Evolutionary conservation across 2,329 filamentous ascomycete species (phyloP).

Genomic region (Arthrobotrys musiformis): DNA sequence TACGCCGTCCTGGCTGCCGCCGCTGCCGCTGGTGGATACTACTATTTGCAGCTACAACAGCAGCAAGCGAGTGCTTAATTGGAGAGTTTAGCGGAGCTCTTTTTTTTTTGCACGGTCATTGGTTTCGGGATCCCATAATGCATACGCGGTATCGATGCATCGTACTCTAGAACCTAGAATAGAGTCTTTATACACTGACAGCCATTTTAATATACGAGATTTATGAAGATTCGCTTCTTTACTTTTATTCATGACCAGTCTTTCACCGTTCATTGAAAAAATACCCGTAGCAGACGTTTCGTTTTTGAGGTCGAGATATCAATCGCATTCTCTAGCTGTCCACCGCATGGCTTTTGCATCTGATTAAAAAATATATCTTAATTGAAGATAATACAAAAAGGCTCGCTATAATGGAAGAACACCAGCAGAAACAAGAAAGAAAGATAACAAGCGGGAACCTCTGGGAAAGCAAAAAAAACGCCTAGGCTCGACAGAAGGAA

Average conservation of each 20-base stretch:
- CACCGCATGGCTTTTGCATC: too few relatives aligned
- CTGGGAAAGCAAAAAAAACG: neutral
- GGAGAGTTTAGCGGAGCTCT: neutral
- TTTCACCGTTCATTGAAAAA: neutral
- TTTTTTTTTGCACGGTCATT: neutral
- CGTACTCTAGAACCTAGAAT: conserved; percentile 10
- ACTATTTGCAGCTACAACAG: conserved; percentile 49
- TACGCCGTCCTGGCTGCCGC: conserved; percentile 37
- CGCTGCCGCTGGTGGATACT: conserved; percentile 46
- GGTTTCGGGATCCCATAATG: conserved; percentile 1
- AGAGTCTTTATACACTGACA: conserved; percentile 21
- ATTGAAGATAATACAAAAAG: neutral
- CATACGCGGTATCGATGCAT: neutral
- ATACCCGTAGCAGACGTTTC: neutral
- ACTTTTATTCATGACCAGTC: neutral
- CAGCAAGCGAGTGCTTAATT: conserved; percentile 35
- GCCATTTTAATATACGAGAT: conserved; percentile 25
- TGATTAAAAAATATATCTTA: neutral
- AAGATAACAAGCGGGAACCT: neutral
- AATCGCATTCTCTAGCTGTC: neutral
- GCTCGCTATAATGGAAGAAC: neutral
- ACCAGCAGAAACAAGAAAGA: neutral
- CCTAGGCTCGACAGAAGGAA: neutral
- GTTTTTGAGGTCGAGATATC: neutral
- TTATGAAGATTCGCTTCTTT: conserved; percentile 1